phyloP scores from a whole-genome alignment of 208 protist species.

The Acanthamoeba culbertsoni region DNA sequence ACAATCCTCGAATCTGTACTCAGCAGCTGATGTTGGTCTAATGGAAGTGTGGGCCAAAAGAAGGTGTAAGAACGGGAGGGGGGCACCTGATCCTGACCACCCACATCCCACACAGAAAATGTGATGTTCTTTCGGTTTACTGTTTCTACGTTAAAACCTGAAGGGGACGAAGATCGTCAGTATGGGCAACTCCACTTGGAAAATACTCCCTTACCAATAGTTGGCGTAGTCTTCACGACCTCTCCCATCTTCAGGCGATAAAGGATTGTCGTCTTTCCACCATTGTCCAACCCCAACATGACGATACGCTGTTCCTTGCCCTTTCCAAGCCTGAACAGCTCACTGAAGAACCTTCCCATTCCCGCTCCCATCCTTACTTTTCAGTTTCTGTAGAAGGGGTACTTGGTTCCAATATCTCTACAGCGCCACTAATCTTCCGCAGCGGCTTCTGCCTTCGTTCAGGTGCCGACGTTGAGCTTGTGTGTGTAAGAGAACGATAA shows the following conservation, averaged over 20 bases:
- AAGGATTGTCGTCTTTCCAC: conserved; percentile 96
- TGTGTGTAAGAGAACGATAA: too few relatives aligned
- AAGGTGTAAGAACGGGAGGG: background rate
- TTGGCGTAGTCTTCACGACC: conserved; percentile 87
- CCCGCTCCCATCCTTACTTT: conserved; percentile 10
- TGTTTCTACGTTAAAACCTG: conserved; percentile 84
- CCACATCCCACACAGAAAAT: conserved; percentile 94
- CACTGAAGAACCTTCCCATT: conserved; percentile 21
- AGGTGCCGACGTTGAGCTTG: background rate
- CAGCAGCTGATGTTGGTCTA: background rate
- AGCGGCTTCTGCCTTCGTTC: background rate
- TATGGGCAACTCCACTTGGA: too few relatives aligned
- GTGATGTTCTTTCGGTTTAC: conserved; percentile 96
- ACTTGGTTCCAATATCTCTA: background rate
- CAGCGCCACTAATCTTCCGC: background rate
- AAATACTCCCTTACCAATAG: too few relatives aligned
- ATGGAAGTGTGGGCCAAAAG: background rate
- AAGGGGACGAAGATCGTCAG: background rate
- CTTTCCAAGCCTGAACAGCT: conserved; percentile 54
- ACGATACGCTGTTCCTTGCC: conserved; percentile 91
- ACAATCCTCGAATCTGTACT: conserved; percentile 83
- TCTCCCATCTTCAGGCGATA: conserved; percentile 91
- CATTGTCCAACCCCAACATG: conserved; percentile 96
- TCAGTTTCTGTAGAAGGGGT: too few relatives aligned
- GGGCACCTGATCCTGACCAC: conserved; percentile 61